Evolutionary conservation across 164 flowering plant species (phyloP).

Genomic region (Liriodendron chinense): DNA sequence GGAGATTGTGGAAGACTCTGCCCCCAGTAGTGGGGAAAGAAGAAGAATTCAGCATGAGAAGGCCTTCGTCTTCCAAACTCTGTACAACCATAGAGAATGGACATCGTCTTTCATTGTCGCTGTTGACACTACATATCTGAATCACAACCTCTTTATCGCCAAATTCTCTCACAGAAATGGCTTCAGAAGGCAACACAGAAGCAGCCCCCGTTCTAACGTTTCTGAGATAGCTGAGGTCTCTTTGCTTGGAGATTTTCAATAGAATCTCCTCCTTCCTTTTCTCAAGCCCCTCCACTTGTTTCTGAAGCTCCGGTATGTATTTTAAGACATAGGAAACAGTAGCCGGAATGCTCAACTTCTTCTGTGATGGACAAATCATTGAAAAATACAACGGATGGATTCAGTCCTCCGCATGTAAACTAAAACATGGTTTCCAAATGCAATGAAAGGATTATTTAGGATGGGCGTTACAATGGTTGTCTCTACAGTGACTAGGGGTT

Average conservation of each 20-base stretch:
- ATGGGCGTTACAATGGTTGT: no score
- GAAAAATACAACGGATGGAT: not conserved
- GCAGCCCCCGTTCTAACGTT: slow-evolving; percentile 5
- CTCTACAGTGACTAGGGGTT: no score
- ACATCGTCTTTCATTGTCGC: slow-evolving; percentile 3
- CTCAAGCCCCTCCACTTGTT: slow-evolving; percentile 41
- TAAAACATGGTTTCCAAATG: no score
- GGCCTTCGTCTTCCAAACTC: slow-evolving; percentile 45
- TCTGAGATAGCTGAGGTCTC: not conserved
- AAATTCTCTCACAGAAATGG: slow-evolving; percentile 29
- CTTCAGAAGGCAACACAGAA: slow-evolving; percentile 5
- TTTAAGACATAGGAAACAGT: slow-evolving; percentile 48
- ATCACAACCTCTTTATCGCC: slow-evolving; percentile 43
- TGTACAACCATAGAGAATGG: slow-evolving; percentile 38
- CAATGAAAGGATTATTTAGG: no score
- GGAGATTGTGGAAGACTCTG: slow-evolving; percentile 46
- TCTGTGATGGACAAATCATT: slow-evolving; percentile 27
- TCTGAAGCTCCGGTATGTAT: slow-evolving; percentile 64
- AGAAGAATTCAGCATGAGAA: slow-evolving; percentile 42
- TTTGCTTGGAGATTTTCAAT: slow-evolving; percentile 22
- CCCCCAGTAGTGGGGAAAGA: slow-evolving; percentile 37
- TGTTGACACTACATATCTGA: slow-evolving; percentile 32
- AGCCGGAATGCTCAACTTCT: slow-evolving; percentile 55
- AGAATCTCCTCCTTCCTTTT: slow-evolving; percentile 41
- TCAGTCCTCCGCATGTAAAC: not conserved